A percentile compares a stretch with the other conserved stretches of the same genome.
These are phyloP conservation scores for Hemerocallis citrina DNA, from an alignment of 106 monocot genomes.

Conservation along the genomic window DNA sequence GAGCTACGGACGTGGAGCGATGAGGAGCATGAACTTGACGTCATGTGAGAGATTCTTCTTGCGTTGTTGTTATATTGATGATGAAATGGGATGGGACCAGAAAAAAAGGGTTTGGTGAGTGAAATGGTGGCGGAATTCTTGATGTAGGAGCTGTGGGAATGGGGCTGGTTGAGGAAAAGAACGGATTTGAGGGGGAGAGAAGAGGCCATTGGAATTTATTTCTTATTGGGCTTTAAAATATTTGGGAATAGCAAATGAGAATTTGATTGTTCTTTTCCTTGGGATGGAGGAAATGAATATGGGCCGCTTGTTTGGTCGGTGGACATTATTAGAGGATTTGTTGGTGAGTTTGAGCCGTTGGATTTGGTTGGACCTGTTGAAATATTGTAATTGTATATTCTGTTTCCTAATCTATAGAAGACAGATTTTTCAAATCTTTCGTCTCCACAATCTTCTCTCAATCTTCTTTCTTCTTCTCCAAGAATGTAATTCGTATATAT, in stretches of 20 bases:
- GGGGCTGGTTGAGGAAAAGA: background rate
- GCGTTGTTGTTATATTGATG: background rate
- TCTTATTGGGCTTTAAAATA: background rate
- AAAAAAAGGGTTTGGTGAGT: conserved; percentile 1
- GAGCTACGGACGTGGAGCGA: conserved; percentile 32
- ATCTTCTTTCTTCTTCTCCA: no score
- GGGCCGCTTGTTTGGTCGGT: background rate
- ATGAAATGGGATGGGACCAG: background rate
- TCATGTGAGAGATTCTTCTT: background rate
- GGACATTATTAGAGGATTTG: no score
- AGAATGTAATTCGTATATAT: no score
- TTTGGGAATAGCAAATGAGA: background rate
- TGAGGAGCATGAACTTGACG: background rate
- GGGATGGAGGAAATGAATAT: background rate
- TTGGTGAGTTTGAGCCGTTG: no score
- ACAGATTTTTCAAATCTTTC: no score
- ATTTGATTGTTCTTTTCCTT: background rate
- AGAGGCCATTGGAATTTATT: conserved; percentile 1
- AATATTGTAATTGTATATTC: no score
- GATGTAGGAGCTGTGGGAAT: background rate
- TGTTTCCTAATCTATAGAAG: no score
- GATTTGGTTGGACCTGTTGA: no score
- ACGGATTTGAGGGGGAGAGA: background rate
- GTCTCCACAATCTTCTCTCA: no score
- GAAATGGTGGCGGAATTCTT: background rate